Evolutionary conservation across 345 rosid species (phyloP), one percentile per base, ranked within the genome.

Genomic region (Citrus trifoliata): DNA sequence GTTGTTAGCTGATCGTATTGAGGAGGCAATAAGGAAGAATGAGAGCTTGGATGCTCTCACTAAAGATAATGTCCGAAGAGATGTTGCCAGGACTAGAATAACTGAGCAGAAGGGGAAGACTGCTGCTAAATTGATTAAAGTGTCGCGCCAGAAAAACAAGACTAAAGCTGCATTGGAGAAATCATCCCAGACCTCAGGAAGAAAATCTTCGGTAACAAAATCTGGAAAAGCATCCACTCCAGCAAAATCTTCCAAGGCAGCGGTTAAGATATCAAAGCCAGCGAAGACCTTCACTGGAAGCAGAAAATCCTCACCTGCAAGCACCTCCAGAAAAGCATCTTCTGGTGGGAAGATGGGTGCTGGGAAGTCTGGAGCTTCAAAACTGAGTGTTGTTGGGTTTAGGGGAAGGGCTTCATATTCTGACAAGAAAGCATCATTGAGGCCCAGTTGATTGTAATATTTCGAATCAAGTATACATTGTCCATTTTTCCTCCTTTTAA

Each of bases 21-120:
- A 92, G 78, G 95, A 91, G 78, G 95, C 97, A 19, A 84, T 95
- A 78, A 89, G 86, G 84, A 95, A 90, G 83, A 93, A 93, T 19
- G 94, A 90, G 87, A 93, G 97, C 88, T 86, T 93, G 74, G 99
- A 93, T 76, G 80, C 96, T 66, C 91, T 95, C 48, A 89, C 91
- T 19, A 48, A 58, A 53, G 93, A 88, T 82, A 84, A 88, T 73
- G 93, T 95, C 69, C 84, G 83, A 64, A 89, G 93, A 58, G 98
- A 93, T 32, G 80, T 81, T 72, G 95, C 91, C 40, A 87, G 98
- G 82, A 73, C 90, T 46, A 82, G 78, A 82, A 93, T 92, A 80
- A 90, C 87, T 16, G 87, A 87, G 78, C 86, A 92, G 73, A 92
- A 86, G 82, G 91, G 90, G 18, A 88, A 85, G 84, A 88, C 58